phyloP scores from a whole-genome alignment of 768 basidiomycete genomes.

The Lactarius akahatsu region DNA sequence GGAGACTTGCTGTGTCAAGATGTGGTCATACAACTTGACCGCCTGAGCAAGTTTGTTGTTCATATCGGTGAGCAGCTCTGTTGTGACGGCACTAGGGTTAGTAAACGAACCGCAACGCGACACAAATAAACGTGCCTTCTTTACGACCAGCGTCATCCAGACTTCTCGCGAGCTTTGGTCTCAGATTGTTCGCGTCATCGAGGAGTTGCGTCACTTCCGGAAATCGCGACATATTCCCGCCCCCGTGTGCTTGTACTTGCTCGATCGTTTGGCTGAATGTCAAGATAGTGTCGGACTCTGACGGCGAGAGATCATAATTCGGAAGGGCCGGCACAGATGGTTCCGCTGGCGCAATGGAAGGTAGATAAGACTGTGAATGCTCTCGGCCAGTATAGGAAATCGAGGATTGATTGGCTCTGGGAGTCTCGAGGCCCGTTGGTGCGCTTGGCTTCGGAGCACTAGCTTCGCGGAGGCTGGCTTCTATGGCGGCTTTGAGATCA shows the following conservation, averaged over 20 bases:
- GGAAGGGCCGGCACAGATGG: conserved; percentile 57
- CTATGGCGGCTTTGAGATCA: conserved; percentile 92
- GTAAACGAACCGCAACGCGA: neutral
- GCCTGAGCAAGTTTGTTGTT: conserved; percentile 91
- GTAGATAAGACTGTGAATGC: conserved; percentile 49
- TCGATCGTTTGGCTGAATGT: conserved; percentile 91
- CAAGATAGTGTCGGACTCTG: conserved; percentile 83
- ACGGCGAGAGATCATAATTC: conserved; percentile 74
- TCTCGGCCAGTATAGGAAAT: conserved; percentile 35
- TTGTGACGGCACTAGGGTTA: conserved; percentile 4
- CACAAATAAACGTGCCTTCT: conserved; percentile 57
- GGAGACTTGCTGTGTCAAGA: conserved; percentile 80
- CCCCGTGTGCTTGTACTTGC: conserved; percentile 75
- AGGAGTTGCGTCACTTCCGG: conserved; percentile 84
- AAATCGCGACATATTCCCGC: conserved; percentile 73
- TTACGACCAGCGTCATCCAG: conserved; percentile 83
- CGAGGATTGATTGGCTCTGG: conserved; percentile 47
- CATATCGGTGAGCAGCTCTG: conserved; percentile 91
- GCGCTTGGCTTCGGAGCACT: conserved; percentile 77
- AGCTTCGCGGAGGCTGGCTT: conserved; percentile 88
- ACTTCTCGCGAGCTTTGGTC: conserved; percentile 81
- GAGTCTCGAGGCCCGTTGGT: conserved; percentile 58
- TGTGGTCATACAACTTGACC: conserved; percentile 86
- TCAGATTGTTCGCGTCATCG: conserved; percentile 72
- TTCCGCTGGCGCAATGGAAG: conserved; percentile 41